Evolutionary conservation across 2,329 filamentous ascomycete genomes (phyloP).

Genomic region (Aspergillus transmontanensis): DNA sequence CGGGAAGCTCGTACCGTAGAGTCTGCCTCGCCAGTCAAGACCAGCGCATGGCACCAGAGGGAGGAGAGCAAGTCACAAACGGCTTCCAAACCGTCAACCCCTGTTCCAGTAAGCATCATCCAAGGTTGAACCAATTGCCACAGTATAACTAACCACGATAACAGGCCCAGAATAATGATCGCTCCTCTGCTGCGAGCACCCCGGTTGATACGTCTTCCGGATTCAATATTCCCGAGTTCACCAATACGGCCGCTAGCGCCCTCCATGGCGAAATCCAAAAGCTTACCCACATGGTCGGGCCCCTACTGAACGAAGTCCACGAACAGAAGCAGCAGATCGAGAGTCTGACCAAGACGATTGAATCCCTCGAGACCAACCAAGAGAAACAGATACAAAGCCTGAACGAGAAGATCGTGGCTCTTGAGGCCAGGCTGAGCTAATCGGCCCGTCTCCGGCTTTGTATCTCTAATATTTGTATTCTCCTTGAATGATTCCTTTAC

Average conservation of each 20-base stretch:
- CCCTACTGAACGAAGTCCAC: slow-evolving; percentile 65
- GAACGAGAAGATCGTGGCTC: slow-evolving; percentile 72
- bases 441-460: slow-evolving; percentile 6
- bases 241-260: slow-evolving; percentile 47
- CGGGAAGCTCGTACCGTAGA: slow-evolving; percentile 49
- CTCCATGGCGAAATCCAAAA: slow-evolving; percentile 49
- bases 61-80: slow-evolving; percentile 30
- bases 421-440: slow-evolving; percentile 73
- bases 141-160: neutral
- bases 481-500: neutral
- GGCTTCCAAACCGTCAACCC: slow-evolving; percentile 26
- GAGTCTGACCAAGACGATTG: slow-evolving; percentile 71
- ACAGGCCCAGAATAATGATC: slow-evolving; percentile 17
- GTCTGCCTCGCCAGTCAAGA: slow-evolving; percentile 29
- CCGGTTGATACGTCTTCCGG: slow-evolving; percentile 33
- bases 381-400: slow-evolving; percentile 73
- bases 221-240: slow-evolving; percentile 26
- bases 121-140: neutral
- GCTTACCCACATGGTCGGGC: neutral
- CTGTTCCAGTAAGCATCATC: slow-evolving; percentile 22
- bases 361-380: slow-evolving; percentile 75
- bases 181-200: slow-evolving; percentile 34
- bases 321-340: slow-evolving; percentile 75
- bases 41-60: slow-evolving; percentile 34
- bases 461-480: slow-evolving; percentile 12